Conservation (phyloP, 495 filamentous ascomycete genomes). For the Cairneyella variabilis region DNA sequence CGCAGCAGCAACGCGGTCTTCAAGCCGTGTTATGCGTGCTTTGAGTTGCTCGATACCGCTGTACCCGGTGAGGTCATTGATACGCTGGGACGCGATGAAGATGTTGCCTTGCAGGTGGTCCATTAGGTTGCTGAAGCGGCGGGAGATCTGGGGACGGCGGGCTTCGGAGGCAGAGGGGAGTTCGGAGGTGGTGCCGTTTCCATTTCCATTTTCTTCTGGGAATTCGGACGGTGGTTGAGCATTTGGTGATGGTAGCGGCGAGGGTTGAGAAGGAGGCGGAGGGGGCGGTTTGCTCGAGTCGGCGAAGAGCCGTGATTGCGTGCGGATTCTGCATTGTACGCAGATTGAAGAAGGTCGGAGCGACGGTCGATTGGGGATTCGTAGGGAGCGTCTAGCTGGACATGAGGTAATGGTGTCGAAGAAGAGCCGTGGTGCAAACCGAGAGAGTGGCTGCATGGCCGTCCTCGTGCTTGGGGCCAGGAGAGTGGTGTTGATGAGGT, state of each 20-base stretch:
- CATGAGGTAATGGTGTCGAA: conserved; percentile 18
- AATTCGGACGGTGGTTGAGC: background rate
- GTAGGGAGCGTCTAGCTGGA: conserved; percentile 8
- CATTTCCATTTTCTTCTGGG: background rate
- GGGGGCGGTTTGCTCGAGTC: conserved; percentile 22
- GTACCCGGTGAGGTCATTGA: conserved; percentile 95
- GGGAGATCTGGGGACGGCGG: conserved; percentile 66
- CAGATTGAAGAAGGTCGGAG: conserved; percentile 18
- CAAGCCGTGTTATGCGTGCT: conserved; percentile 65
- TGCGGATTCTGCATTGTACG: conserved; percentile 23
- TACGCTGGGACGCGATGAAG: conserved; percentile 76
- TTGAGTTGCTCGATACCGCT: conserved; percentile 86
- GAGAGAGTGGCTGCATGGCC: conserved; percentile 26
- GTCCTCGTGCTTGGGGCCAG: conserved; percentile 5
- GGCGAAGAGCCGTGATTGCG: conserved; percentile 21
- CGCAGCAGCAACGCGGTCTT: conserved; percentile 58
- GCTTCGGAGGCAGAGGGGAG: conserved; percentile 77
- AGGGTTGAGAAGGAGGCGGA: conserved; percentile 3
- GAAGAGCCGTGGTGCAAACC: conserved; percentile 23
- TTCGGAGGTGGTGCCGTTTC: too few relatives aligned
- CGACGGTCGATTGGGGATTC: conserved; percentile 11
- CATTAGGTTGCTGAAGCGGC: conserved; percentile 74
- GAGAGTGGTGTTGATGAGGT: background rate
- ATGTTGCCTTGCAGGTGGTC: conserved; percentile 83
- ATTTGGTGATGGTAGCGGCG: background rate